Percentiles rank a stretch among this genome's conserved stretches.
These are phyloP conservation scores for Nepenthes mirabilis DNA, from an alignment of 148 eudicot genomes.

Conservation along the genomic window DNA sequence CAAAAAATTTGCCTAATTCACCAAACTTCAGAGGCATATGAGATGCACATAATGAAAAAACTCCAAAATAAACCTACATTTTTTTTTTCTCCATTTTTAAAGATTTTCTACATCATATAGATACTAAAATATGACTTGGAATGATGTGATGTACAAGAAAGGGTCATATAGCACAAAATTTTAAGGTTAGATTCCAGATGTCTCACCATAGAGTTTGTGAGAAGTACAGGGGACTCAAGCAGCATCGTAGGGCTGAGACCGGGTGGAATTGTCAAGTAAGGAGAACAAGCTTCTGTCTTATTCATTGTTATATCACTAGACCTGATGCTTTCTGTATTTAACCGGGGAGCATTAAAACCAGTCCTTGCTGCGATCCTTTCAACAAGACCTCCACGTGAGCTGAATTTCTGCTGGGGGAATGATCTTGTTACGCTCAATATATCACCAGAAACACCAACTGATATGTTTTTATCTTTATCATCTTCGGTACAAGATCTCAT, in stretches of 20 bases:
- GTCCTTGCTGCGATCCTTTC: conserved; percentile 52
- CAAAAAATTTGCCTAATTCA: too few relatives aligned
- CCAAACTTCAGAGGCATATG: too few relatives aligned
- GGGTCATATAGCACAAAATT: not conserved
- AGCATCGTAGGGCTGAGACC: conserved; percentile 44
- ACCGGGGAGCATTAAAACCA: conserved; percentile 46
- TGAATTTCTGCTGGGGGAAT: conserved; percentile 21
- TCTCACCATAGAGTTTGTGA: conserved; percentile 40
- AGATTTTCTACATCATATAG: too few relatives aligned
- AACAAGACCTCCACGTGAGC: conserved; percentile 28
- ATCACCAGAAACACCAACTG: conserved; percentile 5
- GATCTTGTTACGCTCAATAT: conserved; percentile 9
- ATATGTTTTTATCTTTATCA: conserved; percentile 3
- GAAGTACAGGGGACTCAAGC: conserved; percentile 49
- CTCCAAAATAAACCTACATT: too few relatives aligned
- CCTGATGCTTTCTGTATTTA: conserved; percentile 41
- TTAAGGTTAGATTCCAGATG: not conserved
- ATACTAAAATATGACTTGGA: too few relatives aligned
- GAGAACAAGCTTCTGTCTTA: conserved; percentile 17
- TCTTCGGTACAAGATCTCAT: conserved; percentile 10
- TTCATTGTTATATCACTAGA: conserved; percentile 18
- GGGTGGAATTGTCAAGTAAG: conserved; percentile 34
- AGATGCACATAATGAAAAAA: too few relatives aligned
- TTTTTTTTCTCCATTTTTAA: too few relatives aligned
- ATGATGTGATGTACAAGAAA: not conserved